Base-by-base conservation (phyloP, 1,284 basidiomycete genomes). In the Termitomyces sp. region DNA sequence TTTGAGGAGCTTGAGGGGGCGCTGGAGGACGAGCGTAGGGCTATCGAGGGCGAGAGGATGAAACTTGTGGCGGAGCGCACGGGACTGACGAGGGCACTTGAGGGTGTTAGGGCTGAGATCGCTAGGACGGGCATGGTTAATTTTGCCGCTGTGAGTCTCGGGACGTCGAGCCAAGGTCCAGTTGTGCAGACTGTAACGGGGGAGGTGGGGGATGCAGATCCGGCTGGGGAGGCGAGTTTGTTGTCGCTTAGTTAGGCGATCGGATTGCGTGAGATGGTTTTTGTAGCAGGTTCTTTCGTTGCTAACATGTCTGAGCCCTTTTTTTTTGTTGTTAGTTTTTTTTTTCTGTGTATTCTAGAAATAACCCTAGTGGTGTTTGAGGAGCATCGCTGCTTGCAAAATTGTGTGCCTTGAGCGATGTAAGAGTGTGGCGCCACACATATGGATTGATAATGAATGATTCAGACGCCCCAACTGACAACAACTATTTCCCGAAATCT, bases 1-100 rank as follows among this genome's bases (percentile, higher is more conserved):
- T 97, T 97, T 66, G 94, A 96, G 68, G 86, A 92, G 67, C 77
- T 98, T 51, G 94, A 98, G 68, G 86, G 90, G 50, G 76, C 93
- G 19, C 75, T 98, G 42, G 94, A 97, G 68, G 86, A 91, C 55
- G 94, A 98, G 70, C 77, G 90, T 42, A 79, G 83, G 58, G 73
- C 79, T 34, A 69, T 94, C 40, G 92, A 93, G 73, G 83, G 81
- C 57, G 82, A 87, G 31, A 76, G 87, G 43, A 71, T 86, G 70
- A 79, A 81, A 36, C 72, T 91, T 21, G 79, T 88, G 26, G 81
- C 75, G 55, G 88, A 91, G 65, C 76, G 88, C 34, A 67, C 84
- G 55, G 77, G 77, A 39, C 64, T 90, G 52, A 83, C 82, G 69
- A 82, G 80, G 64, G 79, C 82, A 74, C 67, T 90, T 51, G 88